Evolutionary conservation across 345 rosid genomes (phyloP).

Genomic region (Sapria himalayana): DNA sequence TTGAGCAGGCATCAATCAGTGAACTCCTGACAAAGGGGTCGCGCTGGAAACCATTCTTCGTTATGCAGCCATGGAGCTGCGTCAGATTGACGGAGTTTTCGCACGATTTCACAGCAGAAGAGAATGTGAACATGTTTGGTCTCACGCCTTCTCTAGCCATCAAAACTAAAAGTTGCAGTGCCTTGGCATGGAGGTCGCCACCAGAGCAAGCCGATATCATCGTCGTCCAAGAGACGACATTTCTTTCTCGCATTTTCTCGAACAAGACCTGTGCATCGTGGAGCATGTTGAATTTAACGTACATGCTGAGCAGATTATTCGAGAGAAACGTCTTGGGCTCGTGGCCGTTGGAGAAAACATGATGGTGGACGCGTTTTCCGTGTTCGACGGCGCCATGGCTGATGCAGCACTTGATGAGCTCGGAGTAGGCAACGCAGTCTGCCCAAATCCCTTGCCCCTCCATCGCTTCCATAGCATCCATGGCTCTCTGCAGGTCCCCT

Average conservation of each 20-base stretch:
- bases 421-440: slow-evolving; percentile 25
- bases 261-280: slow-evolving; percentile 18
- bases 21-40: slow-evolving; percentile 55
- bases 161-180: slow-evolving; percentile 15
- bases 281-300: slow-evolving; percentile 29
- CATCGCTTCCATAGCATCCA: slow-evolving; percentile 29
- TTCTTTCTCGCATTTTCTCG: slow-evolving; percentile 17
- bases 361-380: slow-evolving; percentile 27
- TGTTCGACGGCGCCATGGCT: slow-evolving; percentile 24
- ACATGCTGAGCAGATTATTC: slow-evolving; percentile 28
- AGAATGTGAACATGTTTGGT: slow-evolving; percentile 47
- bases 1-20: slow-evolving; percentile 42
- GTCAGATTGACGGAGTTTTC: slow-evolving; percentile 16
- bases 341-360: slow-evolving; percentile 23
- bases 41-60: slow-evolving; percentile 39
- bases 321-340: slow-evolving; percentile 25
- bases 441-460: slow-evolving; percentile 29
- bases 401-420: slow-evolving; percentile 39
- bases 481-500: slow-evolving; percentile 35
- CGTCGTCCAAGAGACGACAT: slow-evolving; percentile 53
- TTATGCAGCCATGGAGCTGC: slow-evolving; percentile 33
- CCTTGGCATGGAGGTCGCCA: slow-evolving; percentile 9
- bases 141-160: slow-evolving; percentile 37
- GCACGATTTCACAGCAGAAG: slow-evolving; percentile 42
- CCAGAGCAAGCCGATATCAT: slow-evolving; percentile 39